Conservation (phyloP, 176 grass and related monocot genomes). For the Cymbopogon citratus region DNA sequence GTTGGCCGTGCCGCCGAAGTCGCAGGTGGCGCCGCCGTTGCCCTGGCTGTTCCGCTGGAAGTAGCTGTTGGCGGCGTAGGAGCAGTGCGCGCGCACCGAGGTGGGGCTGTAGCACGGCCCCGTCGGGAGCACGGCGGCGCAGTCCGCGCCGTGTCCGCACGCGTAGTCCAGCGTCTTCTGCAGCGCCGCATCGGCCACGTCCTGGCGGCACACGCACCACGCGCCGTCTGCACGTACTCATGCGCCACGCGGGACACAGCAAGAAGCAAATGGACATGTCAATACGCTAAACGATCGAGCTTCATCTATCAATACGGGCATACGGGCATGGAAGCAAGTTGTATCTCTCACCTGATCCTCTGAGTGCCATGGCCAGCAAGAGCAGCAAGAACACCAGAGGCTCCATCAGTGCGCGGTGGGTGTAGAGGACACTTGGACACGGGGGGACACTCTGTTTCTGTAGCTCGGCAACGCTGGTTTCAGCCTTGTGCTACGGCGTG, state of each 20-base stretch:
- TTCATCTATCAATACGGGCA: background rate
- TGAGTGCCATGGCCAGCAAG: conserved; percentile 14
- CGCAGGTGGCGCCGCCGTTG: conserved; percentile 77
- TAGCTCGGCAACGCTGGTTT: background rate
- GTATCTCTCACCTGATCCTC: conserved; percentile 39
- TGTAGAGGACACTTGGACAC: background rate
- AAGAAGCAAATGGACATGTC: background rate
- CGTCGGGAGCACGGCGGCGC: conserved; percentile 32
- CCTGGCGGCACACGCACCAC: conserved; percentile 54
- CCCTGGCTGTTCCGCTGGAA: conserved; percentile 53
- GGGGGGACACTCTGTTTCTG: background rate
- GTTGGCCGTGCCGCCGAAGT: conserved; percentile 79
- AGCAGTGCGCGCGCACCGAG: conserved; percentile 48
- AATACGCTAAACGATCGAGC: background rate
- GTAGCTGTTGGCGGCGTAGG: conserved; percentile 76
- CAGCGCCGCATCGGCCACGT: conserved; percentile 30
- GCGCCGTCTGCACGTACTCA: conserved; percentile 25
- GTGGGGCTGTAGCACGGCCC: conserved; percentile 49
- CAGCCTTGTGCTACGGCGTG: background rate
- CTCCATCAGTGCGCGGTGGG: background rate
- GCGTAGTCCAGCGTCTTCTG: conserved; percentile 61
- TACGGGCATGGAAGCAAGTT: background rate
- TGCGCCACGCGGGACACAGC: background rate
- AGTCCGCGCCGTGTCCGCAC: conserved; percentile 66
- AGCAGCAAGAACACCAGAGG: conserved; percentile 8